Evolutionary conservation across 2,329 filamentous ascomycete species (phyloP).

Genomic region (Botrytis sinoallii): DNA sequence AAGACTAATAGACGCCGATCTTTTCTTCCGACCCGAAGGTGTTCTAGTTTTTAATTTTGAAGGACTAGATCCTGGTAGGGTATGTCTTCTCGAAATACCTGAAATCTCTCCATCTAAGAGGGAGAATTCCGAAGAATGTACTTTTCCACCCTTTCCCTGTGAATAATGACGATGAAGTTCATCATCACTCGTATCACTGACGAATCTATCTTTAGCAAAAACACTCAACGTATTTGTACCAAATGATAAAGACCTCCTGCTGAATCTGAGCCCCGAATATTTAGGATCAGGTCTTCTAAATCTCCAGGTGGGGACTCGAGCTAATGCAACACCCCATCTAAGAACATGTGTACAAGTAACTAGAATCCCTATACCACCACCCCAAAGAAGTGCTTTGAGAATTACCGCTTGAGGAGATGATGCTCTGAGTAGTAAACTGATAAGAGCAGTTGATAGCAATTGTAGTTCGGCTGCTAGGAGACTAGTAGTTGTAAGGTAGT

Average conservation of each 20-base stretch:
- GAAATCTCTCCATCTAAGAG: neutral
- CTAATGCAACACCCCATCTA: slow-evolving; percentile 78
- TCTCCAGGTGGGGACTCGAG: slow-evolving; percentile 87
- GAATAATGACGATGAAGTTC: slow-evolving; percentile 19
- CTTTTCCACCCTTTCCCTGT: neutral
- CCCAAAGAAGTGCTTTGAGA: slow-evolving; percentile 80
- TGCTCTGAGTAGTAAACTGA: slow-evolving; percentile 77
- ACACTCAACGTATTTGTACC: slow-evolving; percentile 23
- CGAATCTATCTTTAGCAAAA: slow-evolving; percentile 24
- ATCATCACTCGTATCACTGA: slow-evolving; percentile 31
- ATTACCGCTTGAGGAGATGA: slow-evolving; percentile 80
- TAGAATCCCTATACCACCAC: slow-evolving; percentile 74
- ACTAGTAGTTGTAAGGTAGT: slow-evolving; percentile 84
- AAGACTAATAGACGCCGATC: slow-evolving; percentile 60
- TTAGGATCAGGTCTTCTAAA: slow-evolving; percentile 57
- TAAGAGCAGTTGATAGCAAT: slow-evolving; percentile 75
- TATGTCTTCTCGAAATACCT: slow-evolving; percentile 44
- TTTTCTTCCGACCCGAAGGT: slow-evolving; percentile 62
- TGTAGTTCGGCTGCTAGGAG: slow-evolving; percentile 84
- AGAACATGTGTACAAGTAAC: slow-evolving; percentile 71
- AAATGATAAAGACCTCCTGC: slow-evolving; percentile 22
- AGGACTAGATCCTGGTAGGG: slow-evolving; percentile 46
- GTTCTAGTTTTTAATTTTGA: slow-evolving; percentile 44
- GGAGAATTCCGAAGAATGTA: neutral
- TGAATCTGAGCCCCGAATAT: neutral